phyloP scores from a whole-genome alignment of 2,329 filamentous ascomycete species.

The Sporothrix protearum region DNA sequence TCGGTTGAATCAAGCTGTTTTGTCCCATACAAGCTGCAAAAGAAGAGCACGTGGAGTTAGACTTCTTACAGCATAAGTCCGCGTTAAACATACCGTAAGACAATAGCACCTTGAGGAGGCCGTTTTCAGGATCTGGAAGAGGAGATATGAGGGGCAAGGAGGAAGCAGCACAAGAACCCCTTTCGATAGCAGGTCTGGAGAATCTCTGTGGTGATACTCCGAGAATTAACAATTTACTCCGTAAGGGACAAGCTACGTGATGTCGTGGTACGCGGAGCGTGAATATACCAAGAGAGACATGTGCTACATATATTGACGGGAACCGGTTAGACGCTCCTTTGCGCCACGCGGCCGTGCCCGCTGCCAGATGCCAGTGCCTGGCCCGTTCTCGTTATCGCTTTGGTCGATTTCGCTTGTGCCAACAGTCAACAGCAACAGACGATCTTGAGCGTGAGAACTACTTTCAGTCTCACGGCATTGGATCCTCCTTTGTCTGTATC shows the following conservation, averaged over 20 bases:
- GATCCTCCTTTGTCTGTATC: neutral
- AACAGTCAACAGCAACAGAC: neutral
- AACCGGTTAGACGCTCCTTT: neutral
- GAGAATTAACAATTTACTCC: neutral
- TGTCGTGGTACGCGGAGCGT: neutral
- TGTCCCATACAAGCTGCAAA: neutral
- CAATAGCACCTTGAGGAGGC: neutral
- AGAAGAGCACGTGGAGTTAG: neutral
- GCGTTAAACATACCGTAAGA: neutral
- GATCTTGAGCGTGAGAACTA: neutral
- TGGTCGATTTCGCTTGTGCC: neutral
- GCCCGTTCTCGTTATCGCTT: constrained; percentile 5
- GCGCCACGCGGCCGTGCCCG: neutral
- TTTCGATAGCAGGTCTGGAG: too few species aligned
- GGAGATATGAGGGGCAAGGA: neutral
- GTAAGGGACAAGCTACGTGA: neutral
- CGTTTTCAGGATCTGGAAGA: neutral
- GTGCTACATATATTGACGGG: too few species aligned
- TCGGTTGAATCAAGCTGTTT: neutral
- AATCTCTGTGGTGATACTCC: neutral
- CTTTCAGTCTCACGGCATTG: neutral
- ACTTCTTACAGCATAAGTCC: neutral
- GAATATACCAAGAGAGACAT: neutral
- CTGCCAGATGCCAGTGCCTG: neutral
- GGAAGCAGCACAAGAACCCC: neutral